A percentile compares a stretch with the other conserved stretches of the same genome.
These are phyloP conservation scores for Myrica gale DNA, from an alignment of 306 rosid genomes.

Conservation along the genomic window DNA sequence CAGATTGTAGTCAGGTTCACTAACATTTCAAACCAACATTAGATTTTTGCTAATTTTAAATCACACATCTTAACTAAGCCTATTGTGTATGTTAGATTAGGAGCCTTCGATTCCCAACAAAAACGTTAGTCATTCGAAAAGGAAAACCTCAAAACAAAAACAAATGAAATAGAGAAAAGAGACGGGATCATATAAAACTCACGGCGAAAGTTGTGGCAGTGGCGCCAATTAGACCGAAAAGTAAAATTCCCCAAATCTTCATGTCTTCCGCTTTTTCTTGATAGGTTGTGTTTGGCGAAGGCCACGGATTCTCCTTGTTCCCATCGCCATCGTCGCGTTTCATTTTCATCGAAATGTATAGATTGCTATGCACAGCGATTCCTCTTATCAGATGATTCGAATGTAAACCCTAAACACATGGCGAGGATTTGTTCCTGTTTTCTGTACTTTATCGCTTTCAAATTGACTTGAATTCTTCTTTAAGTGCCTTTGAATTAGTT, in stretches of 20 bases:
- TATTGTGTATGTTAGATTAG: neutral
- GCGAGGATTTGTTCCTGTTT: constrained; percentile 20
- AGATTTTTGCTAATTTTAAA: neutral
- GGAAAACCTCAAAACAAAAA: neutral
- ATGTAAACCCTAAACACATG: constrained; percentile 34
- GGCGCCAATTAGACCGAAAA: constrained; percentile 86
- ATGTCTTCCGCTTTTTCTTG: constrained; percentile 42
- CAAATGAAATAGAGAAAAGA: neutral
- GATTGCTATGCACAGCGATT: constrained; percentile 22
- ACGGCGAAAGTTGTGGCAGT: constrained; percentile 83
- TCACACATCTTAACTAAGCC: neutral
- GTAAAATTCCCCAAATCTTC: constrained; percentile 72
- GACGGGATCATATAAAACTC: constrained; percentile 26
- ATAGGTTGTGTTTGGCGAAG: constrained; percentile 30
- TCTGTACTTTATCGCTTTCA: neutral
- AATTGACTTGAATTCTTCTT: neutral
- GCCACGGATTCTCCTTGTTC: constrained; percentile 38
- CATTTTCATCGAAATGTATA: constrained; percentile 37
- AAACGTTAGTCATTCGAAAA: neutral
- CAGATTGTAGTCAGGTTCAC: neutral
- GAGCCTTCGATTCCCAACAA: neutral
- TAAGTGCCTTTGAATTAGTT: constrained; percentile 19
- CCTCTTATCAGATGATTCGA: constrained; percentile 14
- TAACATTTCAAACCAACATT: neutral
- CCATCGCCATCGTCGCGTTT: constrained; percentile 38